A percentile compares a stretch with the other conserved stretches of the same genome.
Conservation (phyloP, 768 basidiomycete genomes). For the Phallus indusiatus region DNA sequence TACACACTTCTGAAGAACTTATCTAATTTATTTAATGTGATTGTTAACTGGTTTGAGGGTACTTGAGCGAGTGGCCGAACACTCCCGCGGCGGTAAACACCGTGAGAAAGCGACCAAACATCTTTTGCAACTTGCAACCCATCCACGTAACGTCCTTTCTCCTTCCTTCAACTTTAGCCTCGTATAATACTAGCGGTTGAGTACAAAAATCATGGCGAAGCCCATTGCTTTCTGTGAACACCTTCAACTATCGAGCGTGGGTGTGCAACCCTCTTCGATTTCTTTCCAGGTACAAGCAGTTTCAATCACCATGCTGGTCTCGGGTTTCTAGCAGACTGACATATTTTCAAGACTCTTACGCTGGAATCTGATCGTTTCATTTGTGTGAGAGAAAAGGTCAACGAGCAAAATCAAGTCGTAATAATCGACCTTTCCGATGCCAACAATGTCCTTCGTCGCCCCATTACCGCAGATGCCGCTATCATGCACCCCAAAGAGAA, state of each 20-base stretch:
- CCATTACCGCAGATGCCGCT: slow-evolving; percentile 96
- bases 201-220: slow-evolving; percentile 29
- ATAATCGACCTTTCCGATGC: slow-evolving; percentile 97
- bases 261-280: slow-evolving; percentile 93
- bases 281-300: slow-evolving; percentile 71
- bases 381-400: slow-evolving; percentile 92
- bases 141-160: slow-evolving; percentile 1
- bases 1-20: not conserved
- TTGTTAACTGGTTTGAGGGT: no score
- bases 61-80: not conserved
- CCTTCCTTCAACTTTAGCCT: not conserved
- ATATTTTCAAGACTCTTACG: slow-evolving; percentile 60
- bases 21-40: not conserved
- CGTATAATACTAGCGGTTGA: not conserved
- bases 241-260: slow-evolving; percentile 89
- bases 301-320: slow-evolving; percentile 8
- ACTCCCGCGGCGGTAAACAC: not conserved
- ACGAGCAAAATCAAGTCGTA: slow-evolving; percentile 95
- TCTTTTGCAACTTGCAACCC: not conserved
- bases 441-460: slow-evolving; percentile 91
- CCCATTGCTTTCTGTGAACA: slow-evolving; percentile 88
- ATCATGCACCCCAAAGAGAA: slow-evolving; percentile 98
- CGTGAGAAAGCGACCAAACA: not conserved
- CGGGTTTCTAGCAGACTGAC: not conserved
- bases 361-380: slow-evolving; percentile 98